Conservation (phyloP, 2,329 filamentous ascomycete genomes). For the Sordariomycetes sp. region DNA sequence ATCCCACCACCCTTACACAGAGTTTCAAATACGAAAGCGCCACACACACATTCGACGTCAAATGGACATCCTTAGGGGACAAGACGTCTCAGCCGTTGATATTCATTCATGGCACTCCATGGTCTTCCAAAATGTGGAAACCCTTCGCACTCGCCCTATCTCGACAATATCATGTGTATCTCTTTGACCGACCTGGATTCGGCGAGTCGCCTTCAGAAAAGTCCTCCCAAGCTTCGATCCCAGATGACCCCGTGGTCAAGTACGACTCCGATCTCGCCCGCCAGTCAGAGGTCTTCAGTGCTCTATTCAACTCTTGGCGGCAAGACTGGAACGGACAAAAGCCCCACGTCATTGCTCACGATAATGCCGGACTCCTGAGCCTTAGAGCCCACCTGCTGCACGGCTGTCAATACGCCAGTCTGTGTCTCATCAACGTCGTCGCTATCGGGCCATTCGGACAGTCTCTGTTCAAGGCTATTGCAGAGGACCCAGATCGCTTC, state of each 20-base stretch:
- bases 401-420: slow-evolving; percentile 21
- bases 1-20: slow-evolving; percentile 8
- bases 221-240: slow-evolving; percentile 5
- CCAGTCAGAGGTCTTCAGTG: slow-evolving; percentile 26
- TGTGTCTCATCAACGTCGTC: slow-evolving; percentile 33
- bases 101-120: slow-evolving; percentile 37
- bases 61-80: slow-evolving; percentile 23
- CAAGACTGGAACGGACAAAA: slow-evolving; percentile 11
- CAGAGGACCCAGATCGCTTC: slow-evolving; percentile 23
- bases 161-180: slow-evolving; percentile 24
- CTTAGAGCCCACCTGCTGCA: slow-evolving; percentile 28
- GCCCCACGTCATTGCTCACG: slow-evolving; percentile 32
- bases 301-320: slow-evolving; percentile 24
- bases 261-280: slow-evolving; percentile 24
- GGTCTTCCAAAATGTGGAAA: slow-evolving; percentile 31
- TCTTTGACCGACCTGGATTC: slow-evolving; percentile 36
- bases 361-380: slow-evolving; percentile 30
- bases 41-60: slow-evolving; percentile 17
- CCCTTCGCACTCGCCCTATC: slow-evolving; percentile 23
- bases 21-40: slow-evolving; percentile 19
- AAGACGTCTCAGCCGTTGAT: slow-evolving; percentile 20
- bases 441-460: slow-evolving; percentile 30
- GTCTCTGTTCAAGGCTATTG: slow-evolving; percentile 31
- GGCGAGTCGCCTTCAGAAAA: slow-evolving; percentile 22
- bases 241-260: slow-evolving; percentile 5